Conservation (phyloP, 2,329 filamentous ascomycete genomes). For the Verticillium isaacii region DNA sequence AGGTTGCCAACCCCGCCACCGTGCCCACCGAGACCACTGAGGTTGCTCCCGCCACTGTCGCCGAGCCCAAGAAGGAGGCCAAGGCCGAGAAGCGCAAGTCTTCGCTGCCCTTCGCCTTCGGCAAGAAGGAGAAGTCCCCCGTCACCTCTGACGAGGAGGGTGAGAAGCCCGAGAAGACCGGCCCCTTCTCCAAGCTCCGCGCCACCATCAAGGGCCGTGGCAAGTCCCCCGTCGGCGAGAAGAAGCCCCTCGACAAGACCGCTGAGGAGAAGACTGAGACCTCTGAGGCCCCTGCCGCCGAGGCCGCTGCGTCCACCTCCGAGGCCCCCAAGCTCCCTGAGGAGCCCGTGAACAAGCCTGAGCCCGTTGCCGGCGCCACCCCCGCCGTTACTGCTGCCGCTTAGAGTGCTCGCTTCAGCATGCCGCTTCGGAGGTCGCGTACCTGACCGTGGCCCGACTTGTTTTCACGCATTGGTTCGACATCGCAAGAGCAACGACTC, state of each 20-base stretch:
- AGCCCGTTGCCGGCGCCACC: conserved; percentile 33
- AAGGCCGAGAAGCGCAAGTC: conserved; percentile 80
- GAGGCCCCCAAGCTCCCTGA: conserved; percentile 22
- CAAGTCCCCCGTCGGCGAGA: conserved; percentile 33
- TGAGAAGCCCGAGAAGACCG: conserved; percentile 49
- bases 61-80: conserved; percentile 53
- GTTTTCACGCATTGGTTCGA: neutral
- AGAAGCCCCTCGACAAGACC: conserved; percentile 29
- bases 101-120: conserved; percentile 67
- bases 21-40: conserved; percentile 43
- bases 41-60: conserved; percentile 35
- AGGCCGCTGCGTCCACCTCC: conserved; percentile 16
- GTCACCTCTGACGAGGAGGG: conserved; percentile 56
- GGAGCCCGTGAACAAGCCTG: conserved; percentile 36
- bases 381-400: conserved; percentile 48
- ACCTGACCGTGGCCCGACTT: conserved; percentile 2
- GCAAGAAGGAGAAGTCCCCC: conserved; percentile 66
- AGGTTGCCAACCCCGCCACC: conserved; percentile 44
- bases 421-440: conserved; percentile 2
- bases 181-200: conserved; percentile 56
- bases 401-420: conserved; percentile 27
- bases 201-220: conserved; percentile 47
- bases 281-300: conserved; percentile 21
- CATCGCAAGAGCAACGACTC: conserved; percentile 17
- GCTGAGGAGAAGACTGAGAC: conserved; percentile 17